Evolutionary conservation across 169 alveolate species (phyloP).

Genomic region (Plasmodium chabaudi): DNA sequence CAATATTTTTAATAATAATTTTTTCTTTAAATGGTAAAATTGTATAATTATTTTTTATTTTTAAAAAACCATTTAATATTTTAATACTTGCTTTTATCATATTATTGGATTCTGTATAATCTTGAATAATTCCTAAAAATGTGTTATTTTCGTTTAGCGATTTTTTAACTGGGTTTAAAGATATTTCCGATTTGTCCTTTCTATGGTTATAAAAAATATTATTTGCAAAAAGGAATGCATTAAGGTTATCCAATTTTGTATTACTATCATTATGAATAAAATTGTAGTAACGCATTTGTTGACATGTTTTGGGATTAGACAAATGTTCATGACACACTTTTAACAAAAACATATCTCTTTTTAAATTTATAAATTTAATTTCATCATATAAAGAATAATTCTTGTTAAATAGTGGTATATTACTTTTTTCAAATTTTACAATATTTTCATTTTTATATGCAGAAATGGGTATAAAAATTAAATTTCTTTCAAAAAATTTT

Average conservation of each 20-base stretch:
- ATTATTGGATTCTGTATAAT: slow-evolving; percentile 63
- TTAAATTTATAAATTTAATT: slow-evolving; percentile 66
- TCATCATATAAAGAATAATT: slow-evolving; percentile 48
- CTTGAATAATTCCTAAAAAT: slow-evolving; percentile 65
- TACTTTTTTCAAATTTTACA: slow-evolving; percentile 43
- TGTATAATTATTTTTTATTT: slow-evolving; percentile 28
- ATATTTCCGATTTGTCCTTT: not conserved
- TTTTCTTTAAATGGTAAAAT: slow-evolving; percentile 56
- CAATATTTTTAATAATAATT: slow-evolving; percentile 55
- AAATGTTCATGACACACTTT: slow-evolving; percentile 50
- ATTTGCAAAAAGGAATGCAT: slow-evolving; percentile 24
- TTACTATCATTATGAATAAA: slow-evolving; percentile 24
- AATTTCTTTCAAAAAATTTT: slow-evolving; percentile 7
- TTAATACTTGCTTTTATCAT: slow-evolving; percentile 63
- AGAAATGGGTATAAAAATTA: slow-evolving; percentile 55
- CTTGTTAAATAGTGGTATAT: slow-evolving; percentile 30
- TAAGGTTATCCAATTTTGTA: not conserved
- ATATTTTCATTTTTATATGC: slow-evolving; percentile 68
- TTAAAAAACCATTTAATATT: slow-evolving; percentile 49
- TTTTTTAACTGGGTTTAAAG: slow-evolving; percentile 24
- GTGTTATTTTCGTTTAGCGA: slow-evolving; percentile 20
- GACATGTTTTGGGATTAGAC: not conserved
- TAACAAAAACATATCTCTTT: slow-evolving; percentile 42
- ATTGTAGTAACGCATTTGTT: slow-evolving; percentile 32
- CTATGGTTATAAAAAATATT: slow-evolving; percentile 41